These are phyloP conservation scores for Saccharomyces jurei DNA, from an alignment of 805 yeast genomes.

Conservation along the genomic window DNA sequence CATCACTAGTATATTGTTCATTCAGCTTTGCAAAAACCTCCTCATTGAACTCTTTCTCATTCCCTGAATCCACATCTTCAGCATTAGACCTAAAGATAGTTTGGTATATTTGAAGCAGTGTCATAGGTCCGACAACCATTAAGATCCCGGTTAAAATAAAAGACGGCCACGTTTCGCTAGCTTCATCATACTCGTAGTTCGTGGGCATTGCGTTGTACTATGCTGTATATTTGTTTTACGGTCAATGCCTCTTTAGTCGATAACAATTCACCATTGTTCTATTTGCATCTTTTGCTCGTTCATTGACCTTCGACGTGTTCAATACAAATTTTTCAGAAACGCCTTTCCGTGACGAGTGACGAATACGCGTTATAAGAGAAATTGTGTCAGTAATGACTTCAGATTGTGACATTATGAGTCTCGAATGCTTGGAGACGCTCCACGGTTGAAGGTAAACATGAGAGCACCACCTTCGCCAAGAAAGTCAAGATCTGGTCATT, in stretches of 20 bases:
- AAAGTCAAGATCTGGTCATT: slow-evolving; percentile 15
- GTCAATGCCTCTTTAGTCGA: not conserved
- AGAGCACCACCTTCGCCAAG: slow-evolving; percentile 30
- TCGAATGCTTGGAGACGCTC: not conserved
- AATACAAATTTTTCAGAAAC: not conserved
- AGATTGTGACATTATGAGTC: not conserved
- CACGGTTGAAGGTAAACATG: slow-evolving; percentile 10
- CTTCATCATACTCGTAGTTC: slow-evolving; percentile 62
- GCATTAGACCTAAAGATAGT: slow-evolving; percentile 18
- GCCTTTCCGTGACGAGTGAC: not conserved
- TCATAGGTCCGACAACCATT: slow-evolving; percentile 60
- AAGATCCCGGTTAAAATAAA: slow-evolving; percentile 68
- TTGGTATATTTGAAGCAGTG: slow-evolving; percentile 31
- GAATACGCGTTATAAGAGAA: not conserved
- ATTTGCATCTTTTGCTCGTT: not conserved
- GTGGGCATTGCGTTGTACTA: slow-evolving; percentile 21
- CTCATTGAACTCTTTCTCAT: slow-evolving; percentile 3
- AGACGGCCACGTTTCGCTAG: slow-evolving; percentile 89
- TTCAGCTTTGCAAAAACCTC: slow-evolving; percentile 12
- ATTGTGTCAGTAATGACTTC: not conserved
- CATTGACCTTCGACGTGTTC: not conserved
- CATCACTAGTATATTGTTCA: slow-evolving; percentile 14
- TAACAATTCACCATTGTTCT: not conserved
- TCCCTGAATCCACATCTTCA: slow-evolving; percentile 3
- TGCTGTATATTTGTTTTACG: slow-evolving; percentile 1